These are phyloP conservation scores for Punctularia strigosozonata DNA, from an alignment of 768 basidiomycete species.

Conservation along the genomic window DNA sequence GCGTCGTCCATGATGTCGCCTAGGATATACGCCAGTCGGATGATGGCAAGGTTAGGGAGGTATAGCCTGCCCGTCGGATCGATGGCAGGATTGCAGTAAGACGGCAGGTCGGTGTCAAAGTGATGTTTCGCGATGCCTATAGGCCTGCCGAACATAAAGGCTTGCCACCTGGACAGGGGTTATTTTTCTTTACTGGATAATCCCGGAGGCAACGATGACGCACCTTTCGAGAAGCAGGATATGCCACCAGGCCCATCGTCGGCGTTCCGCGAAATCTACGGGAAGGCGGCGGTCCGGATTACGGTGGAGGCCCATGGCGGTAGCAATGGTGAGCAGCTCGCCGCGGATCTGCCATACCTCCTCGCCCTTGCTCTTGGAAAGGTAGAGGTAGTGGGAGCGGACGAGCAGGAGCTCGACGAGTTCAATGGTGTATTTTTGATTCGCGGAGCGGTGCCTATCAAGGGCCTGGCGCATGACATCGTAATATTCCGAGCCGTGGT, in stretches of 20 bases:
- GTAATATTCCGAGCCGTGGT: constrained; percentile 55
- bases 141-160: constrained; percentile 79
- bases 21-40: constrained; percentile 65
- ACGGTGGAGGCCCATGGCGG: constrained; percentile 77
- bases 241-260: constrained; percentile 90
- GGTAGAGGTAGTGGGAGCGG: constrained; percentile 58
- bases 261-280: constrained; percentile 57
- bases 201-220: constrained; percentile 12
- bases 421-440: constrained; percentile 44
- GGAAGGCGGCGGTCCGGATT: constrained; percentile 72
- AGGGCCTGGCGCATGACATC: constrained; percentile 55
- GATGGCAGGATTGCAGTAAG: constrained; percentile 48
- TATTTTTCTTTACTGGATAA: constrained; percentile 5
- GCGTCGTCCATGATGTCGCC: constrained; percentile 83
- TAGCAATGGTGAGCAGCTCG: constrained; percentile 61
- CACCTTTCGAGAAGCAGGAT: constrained; percentile 71
- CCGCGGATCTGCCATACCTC: constrained; percentile 72
- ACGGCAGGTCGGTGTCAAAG: constrained; percentile 73
- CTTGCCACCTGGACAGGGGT: constrained; percentile 78
- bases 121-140: constrained; percentile 67
- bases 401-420: constrained; percentile 66
- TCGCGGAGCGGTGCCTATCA: constrained; percentile 46
- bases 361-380: constrained; percentile 66
- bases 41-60: constrained; percentile 64
- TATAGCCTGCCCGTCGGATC: constrained; percentile 51